Evolutionary conservation across 768 basidiomycete genomes (phyloP), one percentile per base, ranked within the genome.

Genomic region (Amanita phalloides): DNA sequence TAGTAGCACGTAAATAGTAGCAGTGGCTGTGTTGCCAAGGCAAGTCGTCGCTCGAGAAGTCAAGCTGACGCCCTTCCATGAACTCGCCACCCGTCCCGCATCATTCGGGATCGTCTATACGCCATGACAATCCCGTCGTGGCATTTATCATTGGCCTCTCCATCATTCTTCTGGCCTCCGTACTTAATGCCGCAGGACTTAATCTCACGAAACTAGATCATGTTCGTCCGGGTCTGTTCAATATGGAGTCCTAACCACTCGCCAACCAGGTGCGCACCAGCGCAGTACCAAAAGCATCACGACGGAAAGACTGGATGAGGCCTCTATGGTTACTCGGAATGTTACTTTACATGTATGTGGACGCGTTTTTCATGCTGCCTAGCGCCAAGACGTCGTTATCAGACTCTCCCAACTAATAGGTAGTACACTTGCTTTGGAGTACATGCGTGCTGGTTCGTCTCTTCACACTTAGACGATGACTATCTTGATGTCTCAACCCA

Each of bases 141-240:
- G 71, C 82, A 4, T 91, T 91, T 64, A 81, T 90, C 55, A 90
- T 90, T 54, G 90, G 94, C 11, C 79, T 96, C 42, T 64, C 84
- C 41, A 95, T 97, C 58, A 82, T 96, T 45, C 70, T 90, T 2
- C 70, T 87, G 6, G 86, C 91, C 0, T 90, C 86, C 14, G 76
- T 90, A n/a, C 75, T 91, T 57, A 92, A 90, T 60, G 90, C 90
- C 32, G 89, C 86, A 0, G 94, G 94, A n/a, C 74, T 98, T 38
- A 97, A 96, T 62, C 71, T 97, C 54, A 93, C 91, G 35, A 98
- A 97, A 67, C 69, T 95, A 38, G 94, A 96, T 68, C 91, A 94
- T 78, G 82, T 86, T 51, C 57, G 83, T 71, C 26, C 42, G 55
- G 32, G 21, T 45, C 42, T 45, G 32, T 3, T 35, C 23, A 35